Conservation (phyloP, 352 stramenopile species). For the Phytophthora capsici region DNA sequence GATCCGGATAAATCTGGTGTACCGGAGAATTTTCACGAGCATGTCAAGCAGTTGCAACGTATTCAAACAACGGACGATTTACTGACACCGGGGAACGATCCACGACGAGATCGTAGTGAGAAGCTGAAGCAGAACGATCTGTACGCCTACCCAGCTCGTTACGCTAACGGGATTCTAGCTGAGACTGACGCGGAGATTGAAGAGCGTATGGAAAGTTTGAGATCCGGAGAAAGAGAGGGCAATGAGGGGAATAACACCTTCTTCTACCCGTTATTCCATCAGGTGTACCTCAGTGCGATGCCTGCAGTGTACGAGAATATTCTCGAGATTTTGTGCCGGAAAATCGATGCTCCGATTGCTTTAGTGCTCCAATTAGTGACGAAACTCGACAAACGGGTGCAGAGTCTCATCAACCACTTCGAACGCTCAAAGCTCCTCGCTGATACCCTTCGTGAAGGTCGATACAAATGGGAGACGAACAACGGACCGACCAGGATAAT, state of each 20-base stretch:
- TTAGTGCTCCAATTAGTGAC: conserved; percentile 40
- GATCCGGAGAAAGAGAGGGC: conserved; percentile 23
- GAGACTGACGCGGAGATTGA: conserved; percentile 65
- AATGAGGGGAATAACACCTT: conserved; percentile 29
- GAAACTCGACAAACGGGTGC: conserved; percentile 44
- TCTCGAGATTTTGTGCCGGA: conserved; percentile 66
- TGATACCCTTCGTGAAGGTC: conserved; percentile 19
- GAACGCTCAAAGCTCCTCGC: conserved; percentile 22
- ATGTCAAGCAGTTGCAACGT: conserved; percentile 52
- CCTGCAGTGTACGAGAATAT: conserved; percentile 68
- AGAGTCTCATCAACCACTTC: conserved; percentile 39
- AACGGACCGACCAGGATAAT: conserved; percentile 10
- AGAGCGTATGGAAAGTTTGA: conserved; percentile 42
- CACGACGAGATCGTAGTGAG: conserved; percentile 12
- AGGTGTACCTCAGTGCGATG: conserved; percentile 21
- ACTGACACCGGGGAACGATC: conserved; percentile 17
- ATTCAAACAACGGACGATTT: conserved; percentile 22
- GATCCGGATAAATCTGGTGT: conserved; percentile 42
- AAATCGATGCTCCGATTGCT: conserved; percentile 64
- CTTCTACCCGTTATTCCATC: conserved; percentile 55
- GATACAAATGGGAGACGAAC: conserved; percentile 19
- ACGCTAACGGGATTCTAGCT: conserved; percentile 58
- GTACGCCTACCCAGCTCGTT: conserved; percentile 55
- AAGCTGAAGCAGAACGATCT: conserved; percentile 41
- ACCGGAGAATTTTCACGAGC: conserved; percentile 47